Evolutionary conservation across 2,329 filamentous ascomycete genomes (phyloP).

Genomic region (Xylariaceae sp.): DNA sequence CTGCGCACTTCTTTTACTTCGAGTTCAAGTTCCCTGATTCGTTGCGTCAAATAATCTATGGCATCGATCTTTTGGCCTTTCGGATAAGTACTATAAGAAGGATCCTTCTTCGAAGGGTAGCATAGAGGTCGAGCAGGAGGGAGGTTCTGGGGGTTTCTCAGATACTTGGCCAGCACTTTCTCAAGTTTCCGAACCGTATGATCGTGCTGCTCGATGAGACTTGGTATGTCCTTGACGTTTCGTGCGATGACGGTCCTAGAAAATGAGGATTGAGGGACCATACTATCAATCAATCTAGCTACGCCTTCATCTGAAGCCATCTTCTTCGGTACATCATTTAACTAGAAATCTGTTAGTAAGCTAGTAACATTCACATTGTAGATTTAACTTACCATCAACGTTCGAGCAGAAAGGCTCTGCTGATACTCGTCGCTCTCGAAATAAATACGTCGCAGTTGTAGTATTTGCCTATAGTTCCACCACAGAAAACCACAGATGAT

Average conservation of each 20-base stretch:
- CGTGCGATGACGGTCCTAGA: slow-evolving; percentile 71
- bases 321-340: slow-evolving; percentile 84
- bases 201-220: slow-evolving; percentile 84
- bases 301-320: slow-evolving; percentile 85
- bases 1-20: slow-evolving; percentile 84
- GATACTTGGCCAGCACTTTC: slow-evolving; percentile 82
- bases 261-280: slow-evolving; percentile 71
- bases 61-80: slow-evolving; percentile 81
- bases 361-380: neutral
- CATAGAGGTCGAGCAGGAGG: slow-evolving; percentile 79
- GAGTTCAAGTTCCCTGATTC: slow-evolving; percentile 81
- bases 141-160: slow-evolving; percentile 83
- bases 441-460: slow-evolving; percentile 74
- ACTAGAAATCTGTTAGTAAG: slow-evolving; percentile 56
- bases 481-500: slow-evolving; percentile 82
- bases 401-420: slow-evolving; percentile 78
- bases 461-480: slow-evolving; percentile 83
- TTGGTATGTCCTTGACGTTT: slow-evolving; percentile 89
- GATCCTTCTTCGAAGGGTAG: slow-evolving; percentile 80
- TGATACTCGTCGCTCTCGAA: slow-evolving; percentile 90
- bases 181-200: slow-evolving; percentile 83
- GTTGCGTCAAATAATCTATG: slow-evolving; percentile 87
- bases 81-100: slow-evolving; percentile 66
- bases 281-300: slow-evolving; percentile 77
- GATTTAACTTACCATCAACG: slow-evolving; percentile 61